Conservation (phyloP, 768 basidiomycete species). For the Leucocoprinus sp. region DNA sequence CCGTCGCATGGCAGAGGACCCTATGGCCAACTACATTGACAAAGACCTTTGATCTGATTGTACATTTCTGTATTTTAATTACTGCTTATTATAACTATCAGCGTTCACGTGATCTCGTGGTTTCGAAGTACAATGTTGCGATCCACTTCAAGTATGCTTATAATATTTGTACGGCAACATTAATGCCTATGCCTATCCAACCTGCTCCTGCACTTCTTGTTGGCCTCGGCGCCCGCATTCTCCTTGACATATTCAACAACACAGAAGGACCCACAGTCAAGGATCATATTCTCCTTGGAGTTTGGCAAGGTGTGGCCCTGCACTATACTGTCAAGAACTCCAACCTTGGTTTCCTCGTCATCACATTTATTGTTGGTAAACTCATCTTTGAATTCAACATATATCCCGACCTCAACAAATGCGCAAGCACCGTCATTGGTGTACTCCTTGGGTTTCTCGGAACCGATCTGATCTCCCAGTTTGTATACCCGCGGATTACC, state of each 20-base stretch:
- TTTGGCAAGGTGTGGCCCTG: constrained; percentile 70
- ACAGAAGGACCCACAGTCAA: constrained; percentile 40
- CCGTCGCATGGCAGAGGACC: constrained; percentile 70
- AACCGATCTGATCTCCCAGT: constrained; percentile 64
- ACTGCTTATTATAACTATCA: background rate
- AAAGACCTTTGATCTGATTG: constrained; percentile 20
- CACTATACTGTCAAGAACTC: constrained; percentile 56
- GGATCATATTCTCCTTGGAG: constrained; percentile 58
- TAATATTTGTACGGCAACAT: constrained; percentile 16
- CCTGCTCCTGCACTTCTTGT: constrained; percentile 64
- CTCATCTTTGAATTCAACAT: constrained; percentile 56
- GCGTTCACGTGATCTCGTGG: constrained; percentile 9
- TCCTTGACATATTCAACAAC: constrained; percentile 49
- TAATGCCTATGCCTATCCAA: constrained; percentile 35
- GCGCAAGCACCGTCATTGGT: constrained; percentile 55
- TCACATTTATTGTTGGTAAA: constrained; percentile 49
- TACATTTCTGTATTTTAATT: background rate
- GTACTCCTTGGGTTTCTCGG: constrained; percentile 60
- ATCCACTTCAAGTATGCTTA: constrained; percentile 9
- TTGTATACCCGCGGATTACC: constrained; percentile 41
- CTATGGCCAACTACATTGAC: constrained; percentile 91
- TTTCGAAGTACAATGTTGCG: background rate
- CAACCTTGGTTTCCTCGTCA: constrained; percentile 46
- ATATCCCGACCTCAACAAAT: constrained; percentile 44
- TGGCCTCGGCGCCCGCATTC: constrained; percentile 66